These are phyloP conservation scores for Bidens hawaiensis DNA, from an alignment of 140 eudicot genomes.

Conservation along the genomic window DNA sequence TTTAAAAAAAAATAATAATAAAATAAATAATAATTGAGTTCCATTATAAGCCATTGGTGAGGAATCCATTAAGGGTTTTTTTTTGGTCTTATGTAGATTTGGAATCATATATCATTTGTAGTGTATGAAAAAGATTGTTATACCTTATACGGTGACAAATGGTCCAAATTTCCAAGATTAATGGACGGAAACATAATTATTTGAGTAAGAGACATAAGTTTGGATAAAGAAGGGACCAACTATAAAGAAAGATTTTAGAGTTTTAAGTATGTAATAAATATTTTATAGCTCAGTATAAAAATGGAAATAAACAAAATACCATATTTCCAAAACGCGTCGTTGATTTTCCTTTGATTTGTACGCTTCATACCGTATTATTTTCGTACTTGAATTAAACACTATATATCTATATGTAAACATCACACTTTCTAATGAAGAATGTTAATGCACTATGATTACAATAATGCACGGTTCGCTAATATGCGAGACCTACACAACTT, in stretches of 20 bases:
- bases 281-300: no score
- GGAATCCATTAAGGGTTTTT: background rate
- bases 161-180: conserved; percentile 32
- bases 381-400: no score
- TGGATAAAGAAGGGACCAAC: conserved; percentile 3
- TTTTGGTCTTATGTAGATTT: background rate
- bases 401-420: no score
- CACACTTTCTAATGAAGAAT: no score
- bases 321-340: no score
- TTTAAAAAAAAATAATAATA: background rate
- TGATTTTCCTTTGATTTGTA: no score
- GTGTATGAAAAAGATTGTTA: conserved; percentile 1
- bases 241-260: background rate
- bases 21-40: background rate
- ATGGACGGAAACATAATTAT: conserved; percentile 26
- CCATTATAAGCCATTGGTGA: background rate
- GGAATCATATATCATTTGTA: background rate
- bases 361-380: no score
- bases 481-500: no score
- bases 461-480: no score
- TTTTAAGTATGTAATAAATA: no score
- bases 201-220: conserved; percentile 18
- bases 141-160: background rate
- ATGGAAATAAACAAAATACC: no score
- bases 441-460: no score